Evolutionary conservation across 495 filamentous ascomycete genomes (phyloP).

Genomic region (Lentithecium fluviatile): DNA sequence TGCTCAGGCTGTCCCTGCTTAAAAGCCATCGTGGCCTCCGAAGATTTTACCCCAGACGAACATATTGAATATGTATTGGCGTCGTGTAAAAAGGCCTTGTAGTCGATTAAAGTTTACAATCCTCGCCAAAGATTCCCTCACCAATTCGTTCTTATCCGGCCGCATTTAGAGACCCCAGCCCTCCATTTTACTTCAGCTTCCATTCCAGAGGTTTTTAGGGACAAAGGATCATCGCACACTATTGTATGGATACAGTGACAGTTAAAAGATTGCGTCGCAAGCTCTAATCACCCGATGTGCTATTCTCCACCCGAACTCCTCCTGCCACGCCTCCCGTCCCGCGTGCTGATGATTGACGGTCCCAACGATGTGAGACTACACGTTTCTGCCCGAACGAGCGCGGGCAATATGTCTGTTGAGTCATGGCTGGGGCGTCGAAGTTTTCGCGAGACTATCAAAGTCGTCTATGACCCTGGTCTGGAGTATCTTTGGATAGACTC

Average conservation of each 20-base stretch:
- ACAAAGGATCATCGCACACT: too few species aligned
- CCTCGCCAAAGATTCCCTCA: too few species aligned
- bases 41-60: too few species aligned
- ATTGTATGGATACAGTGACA: background rate
- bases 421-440: conserved; percentile 24
- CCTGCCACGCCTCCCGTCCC: background rate
- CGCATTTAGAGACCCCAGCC: too few species aligned
- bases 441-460: conserved; percentile 19
- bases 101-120: too few species aligned
- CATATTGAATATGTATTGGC: too few species aligned
- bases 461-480: conserved; percentile 6
- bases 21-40: too few species aligned
- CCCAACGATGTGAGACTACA: background rate
- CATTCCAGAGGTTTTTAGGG: too few species aligned
- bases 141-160: too few species aligned
- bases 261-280: background rate
- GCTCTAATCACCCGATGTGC: background rate
- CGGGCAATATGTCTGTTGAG: conserved; percentile 12
- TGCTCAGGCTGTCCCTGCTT: too few species aligned
- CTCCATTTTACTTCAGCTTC: too few species aligned
- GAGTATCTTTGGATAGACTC: conserved; percentile 29
- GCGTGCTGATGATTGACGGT: conserved; percentile 2
- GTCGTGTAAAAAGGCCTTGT: too few species aligned
- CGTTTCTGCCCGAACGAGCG: background rate
- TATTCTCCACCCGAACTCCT: background rate